A percentile compares a stretch with the other conserved stretches of the same genome.
Conservation (phyloP, 768 basidiomycete genomes). For the Lentinula sp. region DNA sequence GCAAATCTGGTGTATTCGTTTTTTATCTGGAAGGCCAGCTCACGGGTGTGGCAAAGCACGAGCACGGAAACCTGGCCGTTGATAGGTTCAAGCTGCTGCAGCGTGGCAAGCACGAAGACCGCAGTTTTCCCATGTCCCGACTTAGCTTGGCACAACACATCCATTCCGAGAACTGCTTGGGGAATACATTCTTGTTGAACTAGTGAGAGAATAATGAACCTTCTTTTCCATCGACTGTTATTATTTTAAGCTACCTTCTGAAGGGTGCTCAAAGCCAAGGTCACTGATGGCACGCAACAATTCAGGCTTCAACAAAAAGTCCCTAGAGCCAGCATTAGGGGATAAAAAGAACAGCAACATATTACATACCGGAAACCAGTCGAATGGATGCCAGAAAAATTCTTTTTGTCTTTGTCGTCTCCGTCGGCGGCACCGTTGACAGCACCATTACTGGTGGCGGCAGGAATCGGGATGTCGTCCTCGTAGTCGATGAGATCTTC, state of each 20-base stretch:
- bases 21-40: conserved; percentile 99
- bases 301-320: conserved; percentile 97
- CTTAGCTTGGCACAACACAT: conserved; percentile 98
- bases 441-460: conserved; percentile 42
- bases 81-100: conserved; percentile 97
- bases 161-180: conserved; percentile 98
- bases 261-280: conserved; percentile 99
- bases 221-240: neutral
- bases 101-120: conserved; percentile 95
- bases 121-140: conserved; percentile 99
- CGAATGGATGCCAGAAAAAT: conserved; percentile 99
- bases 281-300: conserved; percentile 96
- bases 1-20: conserved; percentile 99
- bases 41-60: conserved; percentile 98
- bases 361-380: conserved; percentile 88
- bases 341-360: conserved; percentile 4
- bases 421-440: conserved; percentile 43
- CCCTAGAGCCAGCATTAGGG: conserved; percentile 42
- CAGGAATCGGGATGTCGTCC: conserved; percentile 69
- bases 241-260: conserved; percentile 68
- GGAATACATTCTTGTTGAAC: conserved; percentile 99
- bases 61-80: conserved; percentile 97
- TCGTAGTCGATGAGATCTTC: conserved; percentile 95
- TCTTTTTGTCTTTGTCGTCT: conserved; percentile 89
- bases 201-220: conserved; percentile 23